Evolutionary conservation across 176 grass and related monocot genomes (phyloP), one percentile per base, ranked within the genome.

Genomic region (Zizania latifolia): DNA sequence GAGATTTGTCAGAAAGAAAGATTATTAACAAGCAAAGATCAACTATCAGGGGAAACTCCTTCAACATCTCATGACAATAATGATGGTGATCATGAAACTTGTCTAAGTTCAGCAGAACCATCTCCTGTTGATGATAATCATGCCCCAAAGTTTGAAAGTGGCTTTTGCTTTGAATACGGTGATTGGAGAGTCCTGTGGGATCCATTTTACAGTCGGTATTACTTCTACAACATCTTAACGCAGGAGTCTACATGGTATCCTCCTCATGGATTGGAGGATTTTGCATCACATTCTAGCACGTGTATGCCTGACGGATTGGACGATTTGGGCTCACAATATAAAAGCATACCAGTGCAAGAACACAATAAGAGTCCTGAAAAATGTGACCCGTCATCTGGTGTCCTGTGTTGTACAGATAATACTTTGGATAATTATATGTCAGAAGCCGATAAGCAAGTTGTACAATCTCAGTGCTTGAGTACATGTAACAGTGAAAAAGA

Each of bases 131-230:
- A 77, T 74, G 32, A 73, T 74, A 38, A 73, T 27, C 44, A 59
- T 78, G 43, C 62, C 44, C 46, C 78, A 57, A 87, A 58, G 11
- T 71, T 73, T 79, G 62, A 78, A 41, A 82, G 14, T 35, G 68
- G 62, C 55, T 60, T 84, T 75, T 77, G 74, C 80, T 82, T 76
- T 54, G 86, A 89, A 86, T 72, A 77, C 46, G 94, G 94, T 17
- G 71, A 93, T 35, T 97, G 94, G 94, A 87, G 58, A 30, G 81
- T 89, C 58, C 15, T 91, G 40, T 97, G 88, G 90, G 94, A 93
- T 91, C 55, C 80, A 61, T 97, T 89, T 41, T 97, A 93, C 10
- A 68, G 77, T 48, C 87, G 50, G 68, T 86, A 92, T 87, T 97
- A 97, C 80, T 97, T 84, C 27, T 93, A 79, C 78, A 89, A 93